Evolutionary conservation across 2,329 filamentous ascomycete genomes (phyloP), one percentile per base, ranked within the genome.

Genomic region (Curvularia sp.): DNA sequence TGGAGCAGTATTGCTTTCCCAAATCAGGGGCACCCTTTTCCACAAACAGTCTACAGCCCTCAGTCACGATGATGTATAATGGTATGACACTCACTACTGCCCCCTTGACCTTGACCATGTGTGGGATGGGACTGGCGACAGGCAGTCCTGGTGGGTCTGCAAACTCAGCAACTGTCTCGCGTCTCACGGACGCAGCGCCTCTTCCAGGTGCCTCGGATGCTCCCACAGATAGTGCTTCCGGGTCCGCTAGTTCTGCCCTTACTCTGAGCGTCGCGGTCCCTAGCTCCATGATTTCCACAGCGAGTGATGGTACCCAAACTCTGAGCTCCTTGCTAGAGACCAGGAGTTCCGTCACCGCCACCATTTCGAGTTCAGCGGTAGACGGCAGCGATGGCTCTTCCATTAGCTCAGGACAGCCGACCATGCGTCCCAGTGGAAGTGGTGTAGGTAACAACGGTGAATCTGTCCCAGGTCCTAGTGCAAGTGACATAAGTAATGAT

Each of bases 1-100:
- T 39, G 9, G 31, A 51, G 35, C 49, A 51, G 22, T 51, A 51
- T 51, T 51, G 49, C 49, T 51, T 51, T 39, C 49, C 49, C 28
- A 51, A 31, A 43, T 51, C 49, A 9, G 49, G 49, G 15, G 24
- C 13, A 42, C 49, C 49, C 3, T 51, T 51, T 13, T 31, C 38
- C 24, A 31, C 49, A 15, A 20, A 51, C 24, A 51, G 49, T 20
- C 13, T 51, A 43, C 18, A 18, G 24, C 49, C 35, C 15, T 51
- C 38, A 24, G 49, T 52, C 28, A 52, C 49, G 13, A 42, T 52
- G 24, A 51, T 51, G 22, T 51, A 51, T 24, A 51, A 38, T 15
- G 49, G 38, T 10, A 39, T 42, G 18, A 52, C 49, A 42, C 38
- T 52, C 3, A 51, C 49, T 51, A 43, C 49, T 20, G 26, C 49